phyloP scores from a whole-genome alignment of 2,329 filamentous ascomycete species.

The Ophiostoma perfectum region DNA sequence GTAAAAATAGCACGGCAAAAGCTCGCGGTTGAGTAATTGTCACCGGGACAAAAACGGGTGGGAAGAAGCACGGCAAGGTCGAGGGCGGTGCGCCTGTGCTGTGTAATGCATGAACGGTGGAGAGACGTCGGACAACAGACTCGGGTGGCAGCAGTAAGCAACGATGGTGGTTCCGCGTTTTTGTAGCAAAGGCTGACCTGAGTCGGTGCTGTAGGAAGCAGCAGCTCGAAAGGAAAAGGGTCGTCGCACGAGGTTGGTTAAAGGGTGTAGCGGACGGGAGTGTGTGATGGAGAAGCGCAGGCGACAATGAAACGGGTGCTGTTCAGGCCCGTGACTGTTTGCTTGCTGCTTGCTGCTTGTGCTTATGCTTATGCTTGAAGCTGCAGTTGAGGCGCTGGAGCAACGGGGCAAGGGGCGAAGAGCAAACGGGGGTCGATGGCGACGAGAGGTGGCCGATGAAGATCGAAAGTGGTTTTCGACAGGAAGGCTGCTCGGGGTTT shows the following conservation, averaged over 20 bases:
- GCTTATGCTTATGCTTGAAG: not conserved
- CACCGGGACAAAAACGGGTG: conserved; percentile 10
- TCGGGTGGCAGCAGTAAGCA: not conserved
- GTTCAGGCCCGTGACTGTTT: conserved; percentile 2
- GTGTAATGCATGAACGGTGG: conserved; percentile 15
- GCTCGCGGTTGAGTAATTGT: conserved; percentile 3
- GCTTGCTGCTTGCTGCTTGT: not conserved
- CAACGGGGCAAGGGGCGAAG: not conserved
- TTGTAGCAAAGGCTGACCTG: not conserved
- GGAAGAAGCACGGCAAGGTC: conserved; percentile 1
- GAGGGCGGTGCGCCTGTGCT: conserved; percentile 9
- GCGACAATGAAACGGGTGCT: conserved; percentile 10
- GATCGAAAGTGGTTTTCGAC: not conserved
- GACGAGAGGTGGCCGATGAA: not conserved
- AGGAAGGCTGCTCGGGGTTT: not conserved
- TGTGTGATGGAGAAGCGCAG: not conserved
- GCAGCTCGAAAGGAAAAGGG: not conserved
- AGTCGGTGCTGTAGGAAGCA: not conserved
- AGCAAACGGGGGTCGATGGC: not conserved
- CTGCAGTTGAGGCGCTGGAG: not conserved
- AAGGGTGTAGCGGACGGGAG: not conserved
- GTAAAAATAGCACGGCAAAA: not conserved
- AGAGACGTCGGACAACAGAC: not conserved
- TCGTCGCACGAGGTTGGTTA: not conserved
- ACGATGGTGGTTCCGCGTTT: not conserved